phyloP scores from a whole-genome alignment of 2,329 filamentous ascomycete genomes.

The Fusarium chlamydosporum region DNA sequence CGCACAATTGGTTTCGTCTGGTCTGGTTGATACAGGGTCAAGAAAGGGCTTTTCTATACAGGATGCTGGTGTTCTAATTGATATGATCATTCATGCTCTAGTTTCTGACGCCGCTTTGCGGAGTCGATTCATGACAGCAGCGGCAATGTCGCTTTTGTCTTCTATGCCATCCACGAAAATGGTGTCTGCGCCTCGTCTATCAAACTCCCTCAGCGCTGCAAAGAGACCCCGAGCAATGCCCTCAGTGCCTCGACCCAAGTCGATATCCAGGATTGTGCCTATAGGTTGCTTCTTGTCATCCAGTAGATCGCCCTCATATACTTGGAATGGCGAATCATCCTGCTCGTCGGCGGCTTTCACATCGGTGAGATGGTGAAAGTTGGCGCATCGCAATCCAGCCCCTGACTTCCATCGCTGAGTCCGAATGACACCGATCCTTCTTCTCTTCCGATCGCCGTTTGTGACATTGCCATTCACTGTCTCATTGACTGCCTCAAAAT shows the following conservation, averaged over 20 bases:
- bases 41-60: conserved; percentile 42
- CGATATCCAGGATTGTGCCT: conserved; percentile 74
- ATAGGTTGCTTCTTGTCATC: conserved; percentile 52
- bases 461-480: conserved; percentile 45
- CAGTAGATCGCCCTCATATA: conserved; percentile 59
- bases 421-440: conserved; percentile 67
- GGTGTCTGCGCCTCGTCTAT: conserved; percentile 80
- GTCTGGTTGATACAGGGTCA: conserved; percentile 42
- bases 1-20: conserved; percentile 42
- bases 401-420: conserved; percentile 67
- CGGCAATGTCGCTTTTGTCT: conserved; percentile 84
- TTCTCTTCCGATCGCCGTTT: conserved; percentile 36
- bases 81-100: conserved; percentile 61
- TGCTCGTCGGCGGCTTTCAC: conserved; percentile 47
- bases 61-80: conserved; percentile 51
- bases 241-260: conserved; percentile 77
- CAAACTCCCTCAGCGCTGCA: conserved; percentile 86
- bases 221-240: conserved; percentile 90
- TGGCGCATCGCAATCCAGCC: conserved; percentile 57
- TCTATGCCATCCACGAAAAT: conserved; percentile 93
- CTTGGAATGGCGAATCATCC: conserved; percentile 56
- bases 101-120: conserved; percentile 80
- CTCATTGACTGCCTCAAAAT: conserved; percentile 51
- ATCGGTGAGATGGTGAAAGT: conserved; percentile 44
- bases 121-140: conserved; percentile 87